Evolutionary conservation across 2,329 filamentous ascomycete species (phyloP).

Genomic region (Leptosphaerulina australis): DNA sequence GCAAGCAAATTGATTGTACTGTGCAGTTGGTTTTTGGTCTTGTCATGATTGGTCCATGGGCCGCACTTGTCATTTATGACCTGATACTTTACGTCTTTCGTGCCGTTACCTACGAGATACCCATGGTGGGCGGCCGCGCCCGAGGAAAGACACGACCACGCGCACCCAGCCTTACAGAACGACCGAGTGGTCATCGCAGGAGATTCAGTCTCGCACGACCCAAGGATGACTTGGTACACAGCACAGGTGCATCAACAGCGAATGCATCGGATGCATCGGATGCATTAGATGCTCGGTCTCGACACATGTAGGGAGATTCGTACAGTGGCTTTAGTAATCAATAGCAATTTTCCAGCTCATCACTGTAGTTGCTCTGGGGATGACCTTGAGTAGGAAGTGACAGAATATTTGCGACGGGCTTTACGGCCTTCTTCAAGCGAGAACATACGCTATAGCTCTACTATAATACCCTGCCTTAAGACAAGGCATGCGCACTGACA

Average conservation of each 20-base stretch:
- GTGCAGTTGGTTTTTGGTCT: slow-evolving; percentile 47
- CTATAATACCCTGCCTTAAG: not conserved
- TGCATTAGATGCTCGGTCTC: slow-evolving; percentile 35
- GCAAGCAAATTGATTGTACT: not conserved
- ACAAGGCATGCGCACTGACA: not conserved
- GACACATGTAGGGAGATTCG: slow-evolving; percentile 31
- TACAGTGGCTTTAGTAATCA: not conserved
- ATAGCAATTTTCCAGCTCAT: not conserved
- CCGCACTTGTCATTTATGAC: slow-evolving; percentile 67
- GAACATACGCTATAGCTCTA: not conserved
- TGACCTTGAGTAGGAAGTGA: not conserved
- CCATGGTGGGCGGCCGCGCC: slow-evolving; percentile 65
- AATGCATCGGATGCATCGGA: slow-evolving; percentile 36
- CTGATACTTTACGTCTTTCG: slow-evolving; percentile 66
- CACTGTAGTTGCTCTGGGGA: not conserved
- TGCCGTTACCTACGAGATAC: slow-evolving; percentile 63
- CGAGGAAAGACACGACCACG: slow-evolving; percentile 64
- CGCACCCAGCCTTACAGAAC: slow-evolving; percentile 65
- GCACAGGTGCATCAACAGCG: slow-evolving; percentile 26
- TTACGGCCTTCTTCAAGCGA: not conserved
- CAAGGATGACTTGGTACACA: slow-evolving; percentile 26
- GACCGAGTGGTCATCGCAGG: slow-evolving; percentile 58
- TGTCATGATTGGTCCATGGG: slow-evolving; percentile 66
- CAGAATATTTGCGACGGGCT: not conserved
- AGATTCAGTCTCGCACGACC: slow-evolving; percentile 52